Evolutionary conservation across 2,329 filamentous ascomycete genomes (phyloP).

Genomic region (Intubia oerlemansii): DNA sequence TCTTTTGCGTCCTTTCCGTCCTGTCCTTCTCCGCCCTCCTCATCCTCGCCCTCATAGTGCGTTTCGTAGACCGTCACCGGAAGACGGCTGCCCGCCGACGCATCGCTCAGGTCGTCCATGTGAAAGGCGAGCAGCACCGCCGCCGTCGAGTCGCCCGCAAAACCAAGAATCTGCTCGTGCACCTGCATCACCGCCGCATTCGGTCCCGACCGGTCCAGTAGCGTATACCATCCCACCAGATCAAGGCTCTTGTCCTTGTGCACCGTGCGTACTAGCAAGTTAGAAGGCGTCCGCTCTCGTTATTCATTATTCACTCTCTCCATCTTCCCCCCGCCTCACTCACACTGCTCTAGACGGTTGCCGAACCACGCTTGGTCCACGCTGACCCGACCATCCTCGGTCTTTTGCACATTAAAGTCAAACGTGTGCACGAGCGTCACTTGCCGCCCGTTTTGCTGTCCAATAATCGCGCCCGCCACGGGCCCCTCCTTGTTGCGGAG

Average conservation of each 20-base stretch:
- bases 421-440: constrained; percentile 89
- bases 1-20: too few relatives aligned
- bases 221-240: constrained; percentile 82
- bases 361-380: constrained; percentile 54
- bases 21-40: constrained; percentile 5
- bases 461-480: constrained; percentile 70
- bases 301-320: not conserved
- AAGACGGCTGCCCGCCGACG: constrained; percentile 43
- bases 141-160: constrained; percentile 59
- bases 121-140: constrained; percentile 77
- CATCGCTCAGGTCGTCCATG: constrained; percentile 31
- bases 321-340: constrained; percentile 13
- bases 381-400: constrained; percentile 32
- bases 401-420: constrained; percentile 42
- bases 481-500: constrained; percentile 55
- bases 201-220: constrained; percentile 54
- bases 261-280: constrained; percentile 75
- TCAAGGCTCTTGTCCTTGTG: constrained; percentile 69
- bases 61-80: constrained; percentile 85
- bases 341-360: constrained; percentile 67
- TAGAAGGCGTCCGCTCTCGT: too few relatives aligned
- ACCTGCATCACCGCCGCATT: constrained; percentile 46
- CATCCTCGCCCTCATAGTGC: constrained; percentile 49
- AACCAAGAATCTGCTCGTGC: constrained; percentile 63
- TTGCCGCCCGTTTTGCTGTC: constrained; percentile 75